Evolutionary conservation across 345 rosid genomes (phyloP), one percentile per base, ranked within the genome.

Genomic region (Cardamine resedifolia): DNA sequence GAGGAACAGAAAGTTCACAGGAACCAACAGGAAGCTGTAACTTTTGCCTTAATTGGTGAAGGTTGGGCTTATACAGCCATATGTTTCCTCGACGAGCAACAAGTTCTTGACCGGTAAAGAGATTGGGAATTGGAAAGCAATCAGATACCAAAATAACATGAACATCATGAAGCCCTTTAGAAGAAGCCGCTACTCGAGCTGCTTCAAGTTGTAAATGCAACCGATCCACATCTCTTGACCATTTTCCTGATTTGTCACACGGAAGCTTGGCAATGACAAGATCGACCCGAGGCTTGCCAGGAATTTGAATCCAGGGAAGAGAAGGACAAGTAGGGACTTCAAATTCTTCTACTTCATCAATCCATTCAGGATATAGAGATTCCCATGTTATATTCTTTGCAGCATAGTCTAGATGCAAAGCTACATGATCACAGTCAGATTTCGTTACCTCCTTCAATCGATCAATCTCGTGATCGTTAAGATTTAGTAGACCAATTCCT

Each of bases 191-290:
- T 68, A 92, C 82, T 78, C 86, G 83, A 65, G 93, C 96, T 50
- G 86, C 90, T 4, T 85, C 89, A 59, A 92, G 87, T 83, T 92
- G 98, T 81, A 92, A 76, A 70, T 92, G 98, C 75, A 90, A 75
- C 27, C 91, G 84, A 53, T 88, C 96, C 44, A 90, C 90, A 63
- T 92, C 97, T 79, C 97, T 88, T 23, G 93, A 80, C 97, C 97
- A 92, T 53, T 57, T 84, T 18, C 84, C 87, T 24, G 52, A 56
- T 82, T 80, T 88, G 67, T 82, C 63, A 78, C 97, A 88, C 0
- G 97, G 97, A 77, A 92, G 96, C 85, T 92, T 92, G 70, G 86
- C 87, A 7, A 85, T 81, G 16, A 90, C 75, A 55, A 92, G 80
- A 80, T 90, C 93, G 19, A 88, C 60, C 61, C 96, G 85, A 51